phyloP scores from a whole-genome alignment of 441 rosid genomes.

The Hura crepitans region DNA sequence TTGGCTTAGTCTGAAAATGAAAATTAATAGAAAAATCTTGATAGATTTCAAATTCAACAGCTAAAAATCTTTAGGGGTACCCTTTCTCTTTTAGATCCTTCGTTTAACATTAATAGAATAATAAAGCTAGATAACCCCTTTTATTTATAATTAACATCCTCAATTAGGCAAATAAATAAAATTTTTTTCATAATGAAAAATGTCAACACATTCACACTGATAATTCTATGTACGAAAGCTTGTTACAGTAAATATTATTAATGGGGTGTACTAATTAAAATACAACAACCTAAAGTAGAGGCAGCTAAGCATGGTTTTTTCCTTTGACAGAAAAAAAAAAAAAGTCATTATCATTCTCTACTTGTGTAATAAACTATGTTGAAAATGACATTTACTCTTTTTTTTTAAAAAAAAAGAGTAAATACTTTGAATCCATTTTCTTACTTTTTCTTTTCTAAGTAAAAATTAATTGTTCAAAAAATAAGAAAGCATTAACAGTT shows the following conservation, averaged over 20 bases:
- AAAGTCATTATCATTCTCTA: too few relatives aligned
- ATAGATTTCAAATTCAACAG: neutral
- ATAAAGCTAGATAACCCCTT: too few relatives aligned
- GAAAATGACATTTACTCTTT: neutral
- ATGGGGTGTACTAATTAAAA: neutral
- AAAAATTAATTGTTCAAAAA: neutral
- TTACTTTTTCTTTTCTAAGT: too few relatives aligned
- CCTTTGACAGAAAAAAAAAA: too few relatives aligned
- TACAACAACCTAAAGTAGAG: neutral
- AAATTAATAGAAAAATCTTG: neutral
- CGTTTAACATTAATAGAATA: neutral
- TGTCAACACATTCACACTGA: constrained; percentile 14
- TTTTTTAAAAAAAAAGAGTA: neutral
- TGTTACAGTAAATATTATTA: neutral
- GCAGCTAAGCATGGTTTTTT: neutral
- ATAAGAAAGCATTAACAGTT: constrained; percentile 25
- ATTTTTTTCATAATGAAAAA: neutral
- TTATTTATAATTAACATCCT: neutral
- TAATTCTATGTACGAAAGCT: neutral
- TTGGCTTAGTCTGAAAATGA: neutral
- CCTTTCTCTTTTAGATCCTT: too few relatives aligned
- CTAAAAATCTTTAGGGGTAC: neutral
- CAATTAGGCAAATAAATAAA: neutral
- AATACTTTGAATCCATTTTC: too few relatives aligned
- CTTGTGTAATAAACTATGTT: neutral